These are phyloP conservation scores for Arthromyces matolae DNA, from an alignment of 768 basidiomycete genomes.

Conservation along the genomic window DNA sequence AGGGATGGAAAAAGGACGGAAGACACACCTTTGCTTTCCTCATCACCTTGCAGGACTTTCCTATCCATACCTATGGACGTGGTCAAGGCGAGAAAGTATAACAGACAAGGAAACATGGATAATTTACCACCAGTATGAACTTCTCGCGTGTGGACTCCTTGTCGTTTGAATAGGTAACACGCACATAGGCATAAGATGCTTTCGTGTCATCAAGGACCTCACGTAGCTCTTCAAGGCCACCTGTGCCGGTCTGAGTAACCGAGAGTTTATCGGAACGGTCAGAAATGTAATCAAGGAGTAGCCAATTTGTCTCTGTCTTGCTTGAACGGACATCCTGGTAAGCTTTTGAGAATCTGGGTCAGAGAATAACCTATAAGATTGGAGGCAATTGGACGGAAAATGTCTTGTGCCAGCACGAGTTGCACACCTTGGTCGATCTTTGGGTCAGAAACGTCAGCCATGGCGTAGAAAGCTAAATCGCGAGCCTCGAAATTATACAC, in stretches of 20 bases:
- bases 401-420: neutral
- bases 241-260: conserved; percentile 75
- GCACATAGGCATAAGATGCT: conserved; percentile 82
- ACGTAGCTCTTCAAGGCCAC: conserved; percentile 75
- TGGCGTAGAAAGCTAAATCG: conserved; percentile 22
- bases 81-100: conserved; percentile 15
- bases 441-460: conserved; percentile 80
- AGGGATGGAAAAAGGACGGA: neutral
- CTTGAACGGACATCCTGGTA: conserved; percentile 84
- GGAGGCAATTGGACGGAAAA: conserved; percentile 8
- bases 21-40: conserved; percentile 78
- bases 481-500: neutral
- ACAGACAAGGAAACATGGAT: conserved; percentile 19
- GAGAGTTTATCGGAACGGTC: conserved; percentile 79
- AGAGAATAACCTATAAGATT: conserved; percentile 24
- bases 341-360: conserved; percentile 44
- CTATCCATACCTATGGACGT: conserved; percentile 65
- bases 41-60: conserved; percentile 82
- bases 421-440: conserved; percentile 66
- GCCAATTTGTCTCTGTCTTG: conserved; percentile 87
- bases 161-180: conserved; percentile 83
- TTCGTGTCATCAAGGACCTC: conserved; percentile 65
- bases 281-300: conserved; percentile 85
- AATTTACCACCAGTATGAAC: conserved; percentile 70
- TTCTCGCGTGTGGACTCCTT: conserved; percentile 86